These are phyloP conservation scores for Pythium oligandrum DNA, from an alignment of 352 stramenopile genomes.

Conservation along the genomic window DNA sequence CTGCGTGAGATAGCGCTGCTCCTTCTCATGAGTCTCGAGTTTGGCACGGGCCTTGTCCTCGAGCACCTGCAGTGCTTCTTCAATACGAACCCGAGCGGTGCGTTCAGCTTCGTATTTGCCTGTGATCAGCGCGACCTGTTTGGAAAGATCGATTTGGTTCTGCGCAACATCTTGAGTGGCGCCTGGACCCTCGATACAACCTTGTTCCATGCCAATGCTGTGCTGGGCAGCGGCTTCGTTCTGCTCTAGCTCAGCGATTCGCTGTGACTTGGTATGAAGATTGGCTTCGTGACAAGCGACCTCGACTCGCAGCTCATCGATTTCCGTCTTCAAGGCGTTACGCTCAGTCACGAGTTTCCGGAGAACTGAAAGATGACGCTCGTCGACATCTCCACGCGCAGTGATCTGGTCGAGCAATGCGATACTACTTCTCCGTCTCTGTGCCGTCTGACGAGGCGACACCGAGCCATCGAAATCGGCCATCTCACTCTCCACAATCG, in stretches of 20 bases:
- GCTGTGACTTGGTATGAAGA: slow-evolving; percentile 30
- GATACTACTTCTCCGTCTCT: no score
- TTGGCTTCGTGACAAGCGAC: slow-evolving; percentile 37
- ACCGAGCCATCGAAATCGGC: no score
- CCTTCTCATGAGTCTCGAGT: slow-evolving; percentile 25
- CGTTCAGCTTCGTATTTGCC: slow-evolving; percentile 19
- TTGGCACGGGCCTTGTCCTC: slow-evolving; percentile 22
- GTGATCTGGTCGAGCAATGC: no score
- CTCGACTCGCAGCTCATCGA: slow-evolving; percentile 38
- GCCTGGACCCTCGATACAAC: slow-evolving; percentile 1
- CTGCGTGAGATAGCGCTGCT: slow-evolving; percentile 37
- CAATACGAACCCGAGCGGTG: slow-evolving; percentile 23
- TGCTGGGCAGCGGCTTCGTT: slow-evolving; percentile 10
- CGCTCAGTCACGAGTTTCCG: slow-evolving; percentile 19
- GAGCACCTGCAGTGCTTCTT: slow-evolving; percentile 26
- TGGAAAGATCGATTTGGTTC: no score
- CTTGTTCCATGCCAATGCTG: slow-evolving; percentile 17
- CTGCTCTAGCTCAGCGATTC: slow-evolving; percentile 23
- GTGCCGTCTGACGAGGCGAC: no score
- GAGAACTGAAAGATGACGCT: slow-evolving; percentile 1
- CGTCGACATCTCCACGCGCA: no score
- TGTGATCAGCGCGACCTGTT: slow-evolving; percentile 19
- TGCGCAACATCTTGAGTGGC: no score
- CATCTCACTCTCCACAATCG: slow-evolving; percentile 3
- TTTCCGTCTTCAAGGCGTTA: slow-evolving; percentile 20